These are phyloP conservation scores for Eimeria falciformis DNA, from an alignment of 169 alveolate species.

Conservation along the genomic window DNA sequence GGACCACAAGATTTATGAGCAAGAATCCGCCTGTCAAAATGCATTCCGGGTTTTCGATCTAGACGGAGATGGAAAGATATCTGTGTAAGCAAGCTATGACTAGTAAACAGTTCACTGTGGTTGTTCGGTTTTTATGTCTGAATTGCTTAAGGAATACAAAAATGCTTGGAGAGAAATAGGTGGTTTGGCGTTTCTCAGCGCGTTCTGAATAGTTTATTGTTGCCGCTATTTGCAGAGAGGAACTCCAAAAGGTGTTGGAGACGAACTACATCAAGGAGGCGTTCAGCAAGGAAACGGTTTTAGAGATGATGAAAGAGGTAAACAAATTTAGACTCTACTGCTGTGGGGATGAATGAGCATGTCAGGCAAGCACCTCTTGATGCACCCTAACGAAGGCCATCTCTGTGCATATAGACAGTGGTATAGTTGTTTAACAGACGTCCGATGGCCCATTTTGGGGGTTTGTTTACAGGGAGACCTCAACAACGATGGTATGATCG, in stretches of 20 bases:
- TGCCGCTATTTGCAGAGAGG: conserved; percentile 81
- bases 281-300: conserved; percentile 82
- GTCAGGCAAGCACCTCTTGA: no score
- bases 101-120: neutral
- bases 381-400: no score
- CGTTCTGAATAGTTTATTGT: neutral
- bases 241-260: conserved; percentile 82
- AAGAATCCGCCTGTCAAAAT: conserved; percentile 84
- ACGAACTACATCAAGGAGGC: conserved; percentile 79
- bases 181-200: no score
- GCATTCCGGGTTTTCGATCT: conserved; percentile 95
- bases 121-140: conserved; percentile 23
- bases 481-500: conserved; percentile 88
- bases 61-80: conserved; percentile 93
- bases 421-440: no score
- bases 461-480: conserved; percentile 79
- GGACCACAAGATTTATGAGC: conserved; percentile 90
- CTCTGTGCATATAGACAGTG: no score
- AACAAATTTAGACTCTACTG: no score
- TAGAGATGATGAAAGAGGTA: conserved; percentile 86
- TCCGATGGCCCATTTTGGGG: no score
- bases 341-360: neutral
- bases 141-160: conserved; percentile 52
- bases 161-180: neutral
- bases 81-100: conserved; percentile 89